Conservation (phyloP, 1,284 basidiomycete species). For the Ceraceosorus guamensis region DNA sequence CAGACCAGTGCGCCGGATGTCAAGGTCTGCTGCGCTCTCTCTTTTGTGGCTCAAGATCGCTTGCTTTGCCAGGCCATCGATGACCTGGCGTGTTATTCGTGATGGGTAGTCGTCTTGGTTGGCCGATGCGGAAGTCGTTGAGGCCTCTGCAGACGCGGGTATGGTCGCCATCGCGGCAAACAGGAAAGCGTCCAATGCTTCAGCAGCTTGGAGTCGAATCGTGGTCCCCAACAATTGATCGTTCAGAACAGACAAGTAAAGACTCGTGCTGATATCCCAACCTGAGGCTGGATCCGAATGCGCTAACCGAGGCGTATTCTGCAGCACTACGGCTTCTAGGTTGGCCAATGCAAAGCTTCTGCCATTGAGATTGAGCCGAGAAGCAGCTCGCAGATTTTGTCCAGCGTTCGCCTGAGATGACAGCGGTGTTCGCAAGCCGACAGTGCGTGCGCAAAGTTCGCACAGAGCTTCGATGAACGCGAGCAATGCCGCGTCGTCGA, state of each 20-base stretch:
- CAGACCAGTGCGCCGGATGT: slow-evolving; percentile 75
- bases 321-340: slow-evolving; percentile 66
- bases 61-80: slow-evolving; percentile 73
- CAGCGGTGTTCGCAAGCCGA: neutral
- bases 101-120: slow-evolving; percentile 12
- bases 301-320: slow-evolving; percentile 79
- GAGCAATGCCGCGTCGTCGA: slow-evolving; percentile 74
- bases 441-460: slow-evolving; percentile 60
- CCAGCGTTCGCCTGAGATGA: no score
- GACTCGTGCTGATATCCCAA: slow-evolving; percentile 71
- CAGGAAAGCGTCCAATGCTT: slow-evolving; percentile 73
- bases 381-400: slow-evolving; percentile 14
- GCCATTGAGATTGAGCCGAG: neutral
- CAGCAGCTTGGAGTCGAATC: slow-evolving; percentile 79
- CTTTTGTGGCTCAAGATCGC: slow-evolving; percentile 58
- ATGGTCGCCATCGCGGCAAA: slow-evolving; percentile 64
- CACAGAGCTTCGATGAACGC: slow-evolving; percentile 76
- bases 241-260: slow-evolving; percentile 68
- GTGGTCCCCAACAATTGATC: slow-evolving; percentile 63
- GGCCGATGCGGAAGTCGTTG: slow-evolving; percentile 51
- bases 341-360: slow-evolving; percentile 38
- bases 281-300: slow-evolving; percentile 70
- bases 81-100: slow-evolving; percentile 61
- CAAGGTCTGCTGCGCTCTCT: slow-evolving; percentile 51
- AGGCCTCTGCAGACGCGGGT: slow-evolving; percentile 50